A percentile compares a stretch with the other conserved stretches of the same genome.
phyloP scores from a whole-genome alignment of 1,284 basidiomycete species.

The Mycena sp. region DNA sequence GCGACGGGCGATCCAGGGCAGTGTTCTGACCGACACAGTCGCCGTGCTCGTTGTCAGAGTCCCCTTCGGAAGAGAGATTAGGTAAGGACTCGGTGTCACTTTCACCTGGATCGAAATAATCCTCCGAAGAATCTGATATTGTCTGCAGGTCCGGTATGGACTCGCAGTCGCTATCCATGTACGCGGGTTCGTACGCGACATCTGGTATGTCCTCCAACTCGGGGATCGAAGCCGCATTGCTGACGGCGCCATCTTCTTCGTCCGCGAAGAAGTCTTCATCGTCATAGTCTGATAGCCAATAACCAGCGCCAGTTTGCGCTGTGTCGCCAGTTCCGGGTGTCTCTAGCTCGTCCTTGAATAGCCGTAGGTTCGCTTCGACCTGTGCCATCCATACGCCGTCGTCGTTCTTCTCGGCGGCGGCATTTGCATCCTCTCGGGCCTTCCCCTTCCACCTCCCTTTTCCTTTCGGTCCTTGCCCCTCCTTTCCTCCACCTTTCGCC shows the following conservation, averaged over 20 bases:
- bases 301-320: background rate
- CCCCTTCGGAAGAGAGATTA: background rate
- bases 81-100: constrained; percentile 8
- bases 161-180: background rate
- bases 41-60: constrained; percentile 1
- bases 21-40: background rate
- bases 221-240: no score
- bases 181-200: constrained; percentile 4
- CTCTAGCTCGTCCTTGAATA: background rate
- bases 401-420: no score
- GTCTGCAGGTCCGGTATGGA: constrained; percentile 15
- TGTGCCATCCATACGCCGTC: no score
- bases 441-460: no score
- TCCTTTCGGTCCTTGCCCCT: constrained; percentile 33
- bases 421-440: no score
- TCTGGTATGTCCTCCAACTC: constrained; percentile 11
- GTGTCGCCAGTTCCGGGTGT: background rate
- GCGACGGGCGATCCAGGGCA: background rate
- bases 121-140: background rate
- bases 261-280: no score
- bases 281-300: constrained; percentile 19
- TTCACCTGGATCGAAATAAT: no score
- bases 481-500: no score
- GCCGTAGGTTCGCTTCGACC: constrained; percentile 19
- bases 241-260: no score